These are phyloP conservation scores for Penicillium paneum DNA, from an alignment of 2,329 filamentous ascomycete species.

Conservation along the genomic window DNA sequence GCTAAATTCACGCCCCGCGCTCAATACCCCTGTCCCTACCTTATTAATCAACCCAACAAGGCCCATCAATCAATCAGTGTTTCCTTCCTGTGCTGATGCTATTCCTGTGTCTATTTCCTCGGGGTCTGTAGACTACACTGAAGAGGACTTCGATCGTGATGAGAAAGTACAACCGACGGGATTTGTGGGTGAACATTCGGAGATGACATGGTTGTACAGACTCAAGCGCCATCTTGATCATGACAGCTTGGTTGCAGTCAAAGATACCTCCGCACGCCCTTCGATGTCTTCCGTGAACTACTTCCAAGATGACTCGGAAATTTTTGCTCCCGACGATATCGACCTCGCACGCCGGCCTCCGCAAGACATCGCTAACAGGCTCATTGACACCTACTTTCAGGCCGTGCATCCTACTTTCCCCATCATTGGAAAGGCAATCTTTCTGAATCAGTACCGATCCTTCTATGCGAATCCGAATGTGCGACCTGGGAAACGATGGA, in stretches of 20 bases:
- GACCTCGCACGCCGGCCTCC: conserved; percentile 39
- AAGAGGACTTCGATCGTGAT: conserved; percentile 45
- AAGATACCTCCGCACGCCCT: conserved; percentile 21
- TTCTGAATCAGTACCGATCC: conserved; percentile 38
- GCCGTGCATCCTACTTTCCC: conserved; percentile 43
- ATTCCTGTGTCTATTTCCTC: conserved; percentile 29
- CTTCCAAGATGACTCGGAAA: conserved; percentile 41
- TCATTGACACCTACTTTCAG: conserved; percentile 42
- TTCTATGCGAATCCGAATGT: conserved; percentile 33
- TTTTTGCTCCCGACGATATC: conserved; percentile 33
- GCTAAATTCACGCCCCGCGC: conserved; percentile 24
- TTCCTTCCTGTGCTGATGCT: conserved; percentile 6
- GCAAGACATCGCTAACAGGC: conserved; percentile 37
- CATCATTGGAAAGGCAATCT: conserved; percentile 40
- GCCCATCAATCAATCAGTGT: neutral
- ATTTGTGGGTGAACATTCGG: conserved; percentile 47
- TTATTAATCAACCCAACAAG: neutral
- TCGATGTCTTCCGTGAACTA: conserved; percentile 37
- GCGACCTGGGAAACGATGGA: conserved; percentile 39
- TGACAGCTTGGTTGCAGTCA: conserved; percentile 17
- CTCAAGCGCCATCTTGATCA: conserved; percentile 38
- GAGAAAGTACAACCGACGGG: conserved; percentile 39
- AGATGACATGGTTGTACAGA: conserved; percentile 45
- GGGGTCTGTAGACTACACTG: conserved; percentile 39
- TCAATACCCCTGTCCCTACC: conserved; percentile 9